Conservation (phyloP, 2,329 filamentous ascomycete genomes). For the Sarocladium brachiariae region DNA sequence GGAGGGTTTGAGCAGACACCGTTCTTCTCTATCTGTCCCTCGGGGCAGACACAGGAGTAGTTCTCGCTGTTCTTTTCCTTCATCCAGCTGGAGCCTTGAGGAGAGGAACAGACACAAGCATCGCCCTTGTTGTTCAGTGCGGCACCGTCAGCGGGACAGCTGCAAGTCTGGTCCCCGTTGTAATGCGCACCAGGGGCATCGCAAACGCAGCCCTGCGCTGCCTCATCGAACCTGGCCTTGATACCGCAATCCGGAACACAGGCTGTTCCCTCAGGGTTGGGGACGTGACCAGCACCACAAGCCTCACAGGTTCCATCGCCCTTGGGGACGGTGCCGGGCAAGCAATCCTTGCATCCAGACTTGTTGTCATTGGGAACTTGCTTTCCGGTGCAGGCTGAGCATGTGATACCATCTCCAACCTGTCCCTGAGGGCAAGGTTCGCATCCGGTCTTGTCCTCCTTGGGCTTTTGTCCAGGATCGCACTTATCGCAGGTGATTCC, state of each 20-base stretch:
- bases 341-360: conserved; percentile 1
- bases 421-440: not conserved
- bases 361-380: conserved; percentile 1
- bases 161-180: conserved; percentile 5
- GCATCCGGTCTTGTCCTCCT: not conserved
- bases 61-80: not conserved
- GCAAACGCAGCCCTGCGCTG: not conserved
- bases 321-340: not conserved
- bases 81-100: not conserved
- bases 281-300: not conserved
- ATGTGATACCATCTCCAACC: not conserved
- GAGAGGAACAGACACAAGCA: not conserved
- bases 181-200: conserved; percentile 5
- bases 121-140: not conserved
- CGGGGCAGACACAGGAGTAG: not conserved
- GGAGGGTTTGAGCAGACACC: not conserved
- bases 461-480: not conserved
- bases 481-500: not conserved
- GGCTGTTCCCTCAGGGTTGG: not conserved
- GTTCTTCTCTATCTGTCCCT: not conserved
- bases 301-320: not conserved
- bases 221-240: not conserved
- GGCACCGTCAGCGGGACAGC: not conserved
- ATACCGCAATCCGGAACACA: not conserved
- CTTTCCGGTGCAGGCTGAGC: not conserved